Percentiles rank a stretch among this genome's conserved stretches.
Evolutionary conservation across 257 asterid genomes (phyloP).

Genomic region (Penstemon davidsonii): DNA sequence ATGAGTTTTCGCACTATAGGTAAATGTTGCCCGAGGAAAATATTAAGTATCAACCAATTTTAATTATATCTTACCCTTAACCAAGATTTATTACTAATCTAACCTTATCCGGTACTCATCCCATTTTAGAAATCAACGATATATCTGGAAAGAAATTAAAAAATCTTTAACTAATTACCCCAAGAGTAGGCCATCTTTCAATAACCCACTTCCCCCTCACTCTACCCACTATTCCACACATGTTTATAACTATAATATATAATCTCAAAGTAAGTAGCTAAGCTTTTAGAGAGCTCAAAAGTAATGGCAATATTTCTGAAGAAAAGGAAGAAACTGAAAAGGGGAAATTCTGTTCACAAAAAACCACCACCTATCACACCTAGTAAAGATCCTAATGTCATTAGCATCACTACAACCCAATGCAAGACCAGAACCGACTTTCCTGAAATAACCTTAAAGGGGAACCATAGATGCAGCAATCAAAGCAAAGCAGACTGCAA

Average conservation of each 20-base stretch:
- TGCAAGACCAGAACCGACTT: slow-evolving; percentile 12
- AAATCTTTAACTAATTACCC: slow-evolving; percentile 24
- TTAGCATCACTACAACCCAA: not conserved
- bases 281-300: not conserved
- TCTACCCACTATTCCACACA: slow-evolving; percentile 25
- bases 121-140: too few species aligned
- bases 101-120: too few species aligned
- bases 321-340: not conserved
- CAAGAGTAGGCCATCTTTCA: slow-evolving; percentile 34
- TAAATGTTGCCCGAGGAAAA: too few species aligned
- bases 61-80: too few species aligned
- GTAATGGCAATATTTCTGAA: slow-evolving; percentile 3
- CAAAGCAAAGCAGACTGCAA: slow-evolving; percentile 19
- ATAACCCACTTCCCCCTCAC: slow-evolving; percentile 31
- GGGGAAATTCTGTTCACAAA: not conserved
- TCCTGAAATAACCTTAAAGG: not conserved
- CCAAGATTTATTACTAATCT: too few species aligned
- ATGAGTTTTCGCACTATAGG: too few species aligned
- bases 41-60: too few species aligned
- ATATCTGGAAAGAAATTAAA: not conserved
- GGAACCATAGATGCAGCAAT: not conserved
- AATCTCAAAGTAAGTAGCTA: not conserved
- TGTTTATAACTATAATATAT: not conserved
- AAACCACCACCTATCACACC: not conserved
- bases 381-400: not conserved